Percentiles rank a stretch among this genome's conserved stretches.
phyloP scores from a whole-genome alignment of 768 basidiomycete genomes.

The Coprinopsis cinerea region DNA sequence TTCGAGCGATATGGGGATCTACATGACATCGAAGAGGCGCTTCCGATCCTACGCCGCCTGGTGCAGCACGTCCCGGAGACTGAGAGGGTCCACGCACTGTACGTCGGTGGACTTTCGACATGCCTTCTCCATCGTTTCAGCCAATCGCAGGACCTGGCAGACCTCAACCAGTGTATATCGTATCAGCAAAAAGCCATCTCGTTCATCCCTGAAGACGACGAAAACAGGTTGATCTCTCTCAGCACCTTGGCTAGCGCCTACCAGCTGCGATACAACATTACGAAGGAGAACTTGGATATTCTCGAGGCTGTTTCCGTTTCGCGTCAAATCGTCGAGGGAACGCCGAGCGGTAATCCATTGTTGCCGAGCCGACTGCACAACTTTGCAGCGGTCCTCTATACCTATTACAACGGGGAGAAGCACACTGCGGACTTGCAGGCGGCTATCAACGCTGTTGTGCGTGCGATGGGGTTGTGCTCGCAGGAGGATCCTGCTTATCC shows the following conservation, averaged over 20 bases:
- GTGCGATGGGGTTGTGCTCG: no score
- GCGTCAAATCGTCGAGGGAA: not conserved
- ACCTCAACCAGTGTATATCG: not conserved
- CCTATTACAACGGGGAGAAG: no score
- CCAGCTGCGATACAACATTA: not conserved
- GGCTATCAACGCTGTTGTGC: no score
- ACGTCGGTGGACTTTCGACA: not conserved
- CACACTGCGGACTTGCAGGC: no score
- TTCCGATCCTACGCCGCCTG: not conserved
- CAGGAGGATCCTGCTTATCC: no score
- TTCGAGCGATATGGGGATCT: not conserved
- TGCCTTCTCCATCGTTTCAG: not conserved
- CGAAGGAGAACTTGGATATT: no score
- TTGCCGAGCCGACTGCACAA: no score
- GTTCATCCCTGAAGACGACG: not conserved
- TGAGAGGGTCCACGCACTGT: not conserved
- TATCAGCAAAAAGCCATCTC: not conserved
- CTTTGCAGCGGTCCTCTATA: no score
- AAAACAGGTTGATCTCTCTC: not conserved
- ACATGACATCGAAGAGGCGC: not conserved
- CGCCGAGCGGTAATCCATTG: no score
- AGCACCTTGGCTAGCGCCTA: not conserved
- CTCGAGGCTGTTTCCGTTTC: not conserved
- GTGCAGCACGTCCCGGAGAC: not conserved
- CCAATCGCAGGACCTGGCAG: not conserved